These are phyloP conservation scores for Ophiostoma perfectum DNA, from an alignment of 2,329 filamentous ascomycete genomes.

Conservation along the genomic window DNA sequence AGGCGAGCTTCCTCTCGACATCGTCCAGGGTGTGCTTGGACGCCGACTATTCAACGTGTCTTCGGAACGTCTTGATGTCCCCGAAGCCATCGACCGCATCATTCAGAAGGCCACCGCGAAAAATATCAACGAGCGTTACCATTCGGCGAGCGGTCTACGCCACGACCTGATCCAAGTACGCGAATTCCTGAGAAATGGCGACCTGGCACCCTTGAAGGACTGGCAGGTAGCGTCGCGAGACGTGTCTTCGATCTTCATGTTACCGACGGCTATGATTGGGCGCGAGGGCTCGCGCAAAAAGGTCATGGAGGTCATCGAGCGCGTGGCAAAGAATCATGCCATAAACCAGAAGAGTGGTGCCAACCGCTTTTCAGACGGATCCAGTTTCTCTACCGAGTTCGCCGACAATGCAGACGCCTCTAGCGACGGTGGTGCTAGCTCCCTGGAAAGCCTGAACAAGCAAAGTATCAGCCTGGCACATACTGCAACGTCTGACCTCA, in stretches of 20 bases:
- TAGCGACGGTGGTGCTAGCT: constrained; percentile 54
- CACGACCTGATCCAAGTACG: constrained; percentile 72
- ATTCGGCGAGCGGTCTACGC: constrained; percentile 80
- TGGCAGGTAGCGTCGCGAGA: constrained; percentile 79
- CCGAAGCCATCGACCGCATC: constrained; percentile 73
- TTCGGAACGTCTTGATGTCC: constrained; percentile 72
- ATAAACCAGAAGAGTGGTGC: constrained; percentile 39
- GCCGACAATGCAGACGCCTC: constrained; percentile 49
- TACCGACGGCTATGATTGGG: constrained; percentile 77
- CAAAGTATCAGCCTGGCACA: constrained; percentile 47
- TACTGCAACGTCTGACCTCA: constrained; percentile 40
- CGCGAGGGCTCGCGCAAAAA: constrained; percentile 65
- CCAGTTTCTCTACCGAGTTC: constrained; percentile 48
- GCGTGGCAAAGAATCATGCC: constrained; percentile 62
- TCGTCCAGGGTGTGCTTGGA: constrained; percentile 82
- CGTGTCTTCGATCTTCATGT: constrained; percentile 84
- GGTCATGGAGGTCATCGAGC: constrained; percentile 70
- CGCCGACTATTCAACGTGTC: constrained; percentile 73
- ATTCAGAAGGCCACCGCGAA: constrained; percentile 92
- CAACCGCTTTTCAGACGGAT: constrained; percentile 49
- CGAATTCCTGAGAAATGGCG: constrained; percentile 67
- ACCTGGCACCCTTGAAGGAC: constrained; percentile 62
- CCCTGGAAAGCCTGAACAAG: constrained; percentile 47
- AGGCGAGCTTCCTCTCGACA: constrained; percentile 75
- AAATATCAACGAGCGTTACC: constrained; percentile 79